Percentiles rank a stretch among this genome's conserved stretches.
phyloP scores from a whole-genome alignment of 148 eudicot species.

The Fagopyrum tataricum region DNA sequence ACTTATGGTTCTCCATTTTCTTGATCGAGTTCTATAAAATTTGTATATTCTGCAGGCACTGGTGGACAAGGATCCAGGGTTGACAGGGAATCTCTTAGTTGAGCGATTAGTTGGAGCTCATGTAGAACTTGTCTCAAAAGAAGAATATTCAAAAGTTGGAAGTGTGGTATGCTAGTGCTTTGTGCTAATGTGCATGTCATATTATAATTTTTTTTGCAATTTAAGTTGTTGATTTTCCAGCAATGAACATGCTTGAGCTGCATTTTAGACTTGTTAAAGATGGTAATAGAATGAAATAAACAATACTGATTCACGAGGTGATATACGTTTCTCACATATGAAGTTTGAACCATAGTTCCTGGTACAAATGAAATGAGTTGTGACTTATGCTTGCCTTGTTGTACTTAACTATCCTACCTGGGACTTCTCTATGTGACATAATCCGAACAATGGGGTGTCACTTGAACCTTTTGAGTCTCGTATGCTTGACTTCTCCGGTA shows the following conservation, averaged over 20 bases:
- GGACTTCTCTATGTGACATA: neutral
- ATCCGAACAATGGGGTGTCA: neutral
- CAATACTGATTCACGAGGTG: neutral
- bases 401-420: neutral
- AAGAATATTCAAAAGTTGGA: slow-evolving; percentile 85
- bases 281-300: neutral
- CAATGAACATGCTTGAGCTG: neutral
- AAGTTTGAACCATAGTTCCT: neutral
- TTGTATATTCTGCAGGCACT: slow-evolving; percentile 42
- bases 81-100: slow-evolving; percentile 88
- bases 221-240: neutral
- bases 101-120: slow-evolving; percentile 99
- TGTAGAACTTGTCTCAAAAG: slow-evolving; percentile 90
- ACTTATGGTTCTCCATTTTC: neutral
- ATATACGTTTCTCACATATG: neutral
- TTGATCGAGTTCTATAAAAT: neutral
- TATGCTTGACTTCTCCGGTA: neutral
- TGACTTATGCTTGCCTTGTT: neutral
- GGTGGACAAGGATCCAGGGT: slow-evolving; percentile 85
- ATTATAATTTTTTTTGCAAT: neutral
- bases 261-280: neutral
- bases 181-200: neutral
- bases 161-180: slow-evolving; percentile 49
- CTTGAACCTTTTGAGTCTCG: neutral
- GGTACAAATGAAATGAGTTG: neutral